Percentiles rank a stretch among this genome's conserved stretches.
Evolutionary conservation across 2,329 filamentous ascomycete species (phyloP).

Genomic region (Cytospora paraplurivora): DNA sequence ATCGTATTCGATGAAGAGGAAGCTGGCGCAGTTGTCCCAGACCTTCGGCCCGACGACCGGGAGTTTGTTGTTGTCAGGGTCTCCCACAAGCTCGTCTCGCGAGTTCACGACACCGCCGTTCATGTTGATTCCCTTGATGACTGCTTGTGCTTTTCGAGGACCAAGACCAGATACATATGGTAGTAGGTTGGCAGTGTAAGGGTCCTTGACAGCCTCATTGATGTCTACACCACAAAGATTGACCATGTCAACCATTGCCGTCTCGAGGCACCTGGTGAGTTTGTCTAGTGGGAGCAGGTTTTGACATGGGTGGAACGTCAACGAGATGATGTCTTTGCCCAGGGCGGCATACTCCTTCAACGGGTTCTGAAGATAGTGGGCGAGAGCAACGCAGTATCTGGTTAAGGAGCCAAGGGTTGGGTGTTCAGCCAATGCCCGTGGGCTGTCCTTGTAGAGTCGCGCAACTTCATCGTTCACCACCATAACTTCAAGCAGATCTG

Average conservation of each 20-base stretch:
- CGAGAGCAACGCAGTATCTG: slow-evolving; percentile 86
- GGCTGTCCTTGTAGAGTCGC: slow-evolving; percentile 91
- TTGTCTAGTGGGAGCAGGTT: slow-evolving; percentile 86
- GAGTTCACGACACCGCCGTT: slow-evolving; percentile 86
- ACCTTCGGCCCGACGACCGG: slow-evolving; percentile 86
- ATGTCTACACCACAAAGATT: slow-evolving; percentile 95
- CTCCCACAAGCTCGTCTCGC: slow-evolving; percentile 84
- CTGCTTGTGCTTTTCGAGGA: slow-evolving; percentile 82
- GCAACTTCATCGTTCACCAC: slow-evolving; percentile 97
- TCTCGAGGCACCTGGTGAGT: slow-evolving; percentile 82
- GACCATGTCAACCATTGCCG: slow-evolving; percentile 98
- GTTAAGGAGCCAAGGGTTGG: slow-evolving; percentile 77
- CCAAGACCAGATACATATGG: slow-evolving; percentile 91
- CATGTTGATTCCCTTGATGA: slow-evolving; percentile 86
- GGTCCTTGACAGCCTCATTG: slow-evolving; percentile 82
- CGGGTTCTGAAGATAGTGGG: slow-evolving; percentile 90
- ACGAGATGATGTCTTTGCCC: slow-evolving; percentile 81
- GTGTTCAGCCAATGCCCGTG: slow-evolving; percentile 76
- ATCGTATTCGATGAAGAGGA: slow-evolving; percentile 88
- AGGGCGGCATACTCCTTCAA: slow-evolving; percentile 95
- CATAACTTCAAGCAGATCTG: slow-evolving; percentile 81
- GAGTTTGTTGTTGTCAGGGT: slow-evolving; percentile 75
- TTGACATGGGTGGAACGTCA: slow-evolving; percentile 88
- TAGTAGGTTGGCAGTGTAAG: slow-evolving; percentile 82
- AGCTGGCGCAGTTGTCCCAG: slow-evolving; percentile 97